Evolutionary conservation across 2,329 filamentous ascomycete species (phyloP).

Genomic region (Scedosporium boydii): DNA sequence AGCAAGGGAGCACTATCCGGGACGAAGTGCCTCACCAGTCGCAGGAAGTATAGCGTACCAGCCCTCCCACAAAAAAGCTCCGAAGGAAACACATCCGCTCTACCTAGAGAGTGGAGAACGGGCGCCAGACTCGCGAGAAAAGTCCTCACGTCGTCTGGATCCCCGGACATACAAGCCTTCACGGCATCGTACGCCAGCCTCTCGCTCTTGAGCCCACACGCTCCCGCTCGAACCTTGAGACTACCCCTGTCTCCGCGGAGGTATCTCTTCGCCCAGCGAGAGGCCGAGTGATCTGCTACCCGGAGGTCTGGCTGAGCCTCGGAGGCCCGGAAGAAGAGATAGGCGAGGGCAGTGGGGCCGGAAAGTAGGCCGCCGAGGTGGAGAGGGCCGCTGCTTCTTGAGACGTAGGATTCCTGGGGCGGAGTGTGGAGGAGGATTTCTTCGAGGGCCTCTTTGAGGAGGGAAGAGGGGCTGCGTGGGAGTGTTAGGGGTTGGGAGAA

Average conservation of each 20-base stretch:
- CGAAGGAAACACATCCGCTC: conserved; percentile 27
- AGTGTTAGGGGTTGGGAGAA: conserved; percentile 18
- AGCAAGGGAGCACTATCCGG: conserved; percentile 35
- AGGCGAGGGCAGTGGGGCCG: conserved; percentile 46
- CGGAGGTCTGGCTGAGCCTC: conserved; percentile 30
- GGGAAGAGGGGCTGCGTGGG: conserved; percentile 15
- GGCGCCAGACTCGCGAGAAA: conserved; percentile 30
- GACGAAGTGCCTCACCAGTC: conserved; percentile 51
- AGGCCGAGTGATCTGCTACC: conserved; percentile 29
- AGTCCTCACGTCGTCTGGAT: conserved; percentile 24
- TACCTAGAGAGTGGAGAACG: conserved; percentile 19
- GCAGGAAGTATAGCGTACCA: conserved; percentile 58
- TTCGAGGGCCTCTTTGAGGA: conserved; percentile 24
- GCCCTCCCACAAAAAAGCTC: conserved; percentile 60
- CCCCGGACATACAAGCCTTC: conserved; percentile 29
- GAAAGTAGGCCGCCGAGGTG: conserved; percentile 34
- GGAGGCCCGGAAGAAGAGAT: conserved; percentile 42
- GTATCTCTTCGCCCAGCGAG: conserved; percentile 38
- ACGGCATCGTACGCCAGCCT: conserved; percentile 36
- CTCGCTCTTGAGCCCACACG: conserved; percentile 42
- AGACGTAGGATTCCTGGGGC: conserved; percentile 22
- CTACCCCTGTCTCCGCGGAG: conserved; percentile 27
- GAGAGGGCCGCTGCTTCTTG: conserved; percentile 6
- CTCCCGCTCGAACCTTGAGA: conserved; percentile 25
- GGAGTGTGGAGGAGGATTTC: conserved; percentile 25